These are phyloP conservation scores for Auricularia cornea DNA, from an alignment of 768 basidiomycete species.

Conservation along the genomic window DNA sequence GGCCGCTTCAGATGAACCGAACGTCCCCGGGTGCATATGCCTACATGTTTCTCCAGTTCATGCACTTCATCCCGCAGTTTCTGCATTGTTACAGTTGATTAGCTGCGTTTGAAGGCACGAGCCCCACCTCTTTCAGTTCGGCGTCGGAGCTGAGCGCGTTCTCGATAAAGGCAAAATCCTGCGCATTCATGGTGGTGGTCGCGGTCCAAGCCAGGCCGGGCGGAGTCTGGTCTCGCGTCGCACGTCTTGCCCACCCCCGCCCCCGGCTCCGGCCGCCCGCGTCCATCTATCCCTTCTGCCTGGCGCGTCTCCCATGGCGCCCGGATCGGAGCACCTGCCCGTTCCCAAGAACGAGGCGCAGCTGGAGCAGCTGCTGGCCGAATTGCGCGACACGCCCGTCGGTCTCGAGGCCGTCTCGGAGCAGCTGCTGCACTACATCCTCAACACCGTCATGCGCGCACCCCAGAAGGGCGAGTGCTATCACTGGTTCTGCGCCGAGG, in stretches of 20 bases:
- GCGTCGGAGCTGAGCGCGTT: conserved; percentile 52
- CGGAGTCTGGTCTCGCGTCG: not conserved
- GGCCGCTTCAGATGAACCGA: not conserved
- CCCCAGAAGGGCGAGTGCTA: conserved; percentile 25
- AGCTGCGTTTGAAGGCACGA: no score
- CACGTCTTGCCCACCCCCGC: not conserved
- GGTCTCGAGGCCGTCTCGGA: conserved; percentile 42
- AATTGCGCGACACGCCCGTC: conserved; percentile 51
- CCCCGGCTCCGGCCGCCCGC: no score
- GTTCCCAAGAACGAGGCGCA: conserved; percentile 15
- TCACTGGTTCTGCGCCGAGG: conserved; percentile 80
- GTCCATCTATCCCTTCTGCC: no score
- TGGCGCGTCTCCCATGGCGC: no score
- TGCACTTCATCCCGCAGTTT: conserved; percentile 73
- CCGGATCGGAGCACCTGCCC: no score
- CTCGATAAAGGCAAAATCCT: conserved; percentile 51
- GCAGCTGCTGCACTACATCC: conserved; percentile 41
- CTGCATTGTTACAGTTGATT: conserved; percentile 29
- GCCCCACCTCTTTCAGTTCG: conserved; percentile 54
- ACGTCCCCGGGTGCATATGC: not conserved
- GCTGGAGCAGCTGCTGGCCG: conserved; percentile 42
- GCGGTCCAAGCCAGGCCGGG: not conserved
- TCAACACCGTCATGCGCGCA: conserved; percentile 45
- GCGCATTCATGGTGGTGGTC: conserved; percentile 40
- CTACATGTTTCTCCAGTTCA: conserved; percentile 55